Base-by-base conservation (phyloP, 257 asterid genomes). In the Cinchona pubescens region DNA sequence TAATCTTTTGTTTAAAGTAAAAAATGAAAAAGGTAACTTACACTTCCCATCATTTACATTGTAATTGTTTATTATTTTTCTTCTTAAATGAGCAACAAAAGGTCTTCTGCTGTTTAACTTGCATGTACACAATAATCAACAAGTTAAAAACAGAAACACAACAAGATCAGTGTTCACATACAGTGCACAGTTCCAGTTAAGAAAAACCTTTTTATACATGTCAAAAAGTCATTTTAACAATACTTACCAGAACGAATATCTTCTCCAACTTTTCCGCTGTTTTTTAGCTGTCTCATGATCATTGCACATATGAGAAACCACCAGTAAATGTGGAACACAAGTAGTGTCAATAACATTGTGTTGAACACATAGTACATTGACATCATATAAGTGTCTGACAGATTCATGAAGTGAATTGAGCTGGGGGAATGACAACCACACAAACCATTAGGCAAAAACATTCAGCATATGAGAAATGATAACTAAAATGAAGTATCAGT, bases 261-360 rank as follows among this genome's bases (percentile, higher is more conserved):
- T 92, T 92, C 99, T 67, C 97, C 97, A 80, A 92, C 96, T 78
- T 91, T 85, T 75, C 99, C 99, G 72, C 90, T 86, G 76, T 91
- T 95, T 71, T 86, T 90, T 78, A 95, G 85, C 84, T 92, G 99
- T 83, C 89, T 88, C 65, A 21, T 76, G 83, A 91, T 86, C 99
- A 95, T 92, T 34, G 93, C 75, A 73, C 79, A 90, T 71, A 95
- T 95, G 81, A 95, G 99, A 64, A 85, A 69, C 97, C 99, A 92
- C 99, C 98, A 95, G 83, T 95, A 95, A 68, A 92, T 75, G 84
- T 95, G 99, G 82, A 95, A 95, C 81, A 88, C 85, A 64, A 95
- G 91, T 67, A 92, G 88, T 37, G 91, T 88, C 85, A 92, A 71
- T 49, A 92, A 64, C 96, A 91, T 86, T 29, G 96, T 88, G 78